Percentiles rank a stretch among this genome's conserved stretches.
phyloP scores from a whole-genome alignment of 2,329 filamentous ascomycete species.

The Penicillium sp. region DNA sequence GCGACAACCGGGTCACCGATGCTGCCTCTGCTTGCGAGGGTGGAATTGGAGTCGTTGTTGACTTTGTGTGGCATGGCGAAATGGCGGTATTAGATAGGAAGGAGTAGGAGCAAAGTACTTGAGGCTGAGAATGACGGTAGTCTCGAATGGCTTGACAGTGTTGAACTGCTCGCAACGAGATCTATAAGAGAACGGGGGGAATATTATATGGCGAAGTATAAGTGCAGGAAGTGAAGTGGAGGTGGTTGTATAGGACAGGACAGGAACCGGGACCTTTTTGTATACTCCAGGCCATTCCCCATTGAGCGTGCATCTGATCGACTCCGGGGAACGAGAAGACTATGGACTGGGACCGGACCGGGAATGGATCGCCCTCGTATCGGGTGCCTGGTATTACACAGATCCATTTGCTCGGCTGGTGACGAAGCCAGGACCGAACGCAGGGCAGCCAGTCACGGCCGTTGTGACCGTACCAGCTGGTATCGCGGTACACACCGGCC shows the following conservation, averaged over 20 bases:
- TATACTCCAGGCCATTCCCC: conserved; percentile 25
- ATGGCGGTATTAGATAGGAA: neutral
- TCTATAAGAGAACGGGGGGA: conserved; percentile 1
- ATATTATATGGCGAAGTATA: conserved; percentile 5
- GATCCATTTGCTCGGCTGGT: conserved; percentile 11
- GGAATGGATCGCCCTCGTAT: conserved; percentile 28
- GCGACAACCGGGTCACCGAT: conserved; percentile 28
- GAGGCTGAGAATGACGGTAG: conserved; percentile 3
- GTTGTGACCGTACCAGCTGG: neutral
- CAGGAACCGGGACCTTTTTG: conserved; percentile 18
- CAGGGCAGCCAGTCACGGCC: conserved; percentile 23
- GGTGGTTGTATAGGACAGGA: neutral
- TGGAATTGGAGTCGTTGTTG: conserved; percentile 36
- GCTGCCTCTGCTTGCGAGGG: conserved; percentile 33
- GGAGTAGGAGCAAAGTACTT: neutral
- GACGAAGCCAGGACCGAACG: conserved; percentile 7
- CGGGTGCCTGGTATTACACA: conserved; percentile 23
- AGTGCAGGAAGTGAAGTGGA: conserved; percentile 2
- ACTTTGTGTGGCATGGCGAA: conserved; percentile 36
- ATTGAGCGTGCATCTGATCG: conserved; percentile 26
- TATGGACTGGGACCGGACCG: neutral
- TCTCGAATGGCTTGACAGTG: conserved; percentile 16
- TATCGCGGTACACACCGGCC: conserved; percentile 15
- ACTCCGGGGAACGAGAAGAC: conserved; percentile 21
- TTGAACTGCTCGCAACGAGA: conserved; percentile 23